A percentile compares a stretch with the other conserved stretches of the same genome.
Evolutionary conservation across 352 stramenopile species (phyloP).

Genomic region (Pythium angustatum): DNA sequence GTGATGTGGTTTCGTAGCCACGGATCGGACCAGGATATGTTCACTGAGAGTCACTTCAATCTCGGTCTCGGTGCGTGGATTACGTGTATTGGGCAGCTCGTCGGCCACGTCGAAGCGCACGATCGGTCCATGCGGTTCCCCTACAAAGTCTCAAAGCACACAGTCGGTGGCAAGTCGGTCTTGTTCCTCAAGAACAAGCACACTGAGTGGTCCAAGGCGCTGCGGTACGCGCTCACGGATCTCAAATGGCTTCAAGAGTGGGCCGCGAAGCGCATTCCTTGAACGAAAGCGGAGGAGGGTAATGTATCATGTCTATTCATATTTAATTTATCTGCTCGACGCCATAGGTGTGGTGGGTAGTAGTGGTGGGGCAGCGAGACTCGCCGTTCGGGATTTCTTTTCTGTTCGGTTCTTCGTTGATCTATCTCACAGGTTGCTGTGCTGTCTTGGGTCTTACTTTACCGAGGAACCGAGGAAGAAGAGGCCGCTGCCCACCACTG

Average conservation of each 20-base stretch:
- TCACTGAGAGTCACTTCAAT: slow-evolving; percentile 85
- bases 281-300: background rate
- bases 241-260: slow-evolving; percentile 80
- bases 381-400: background rate
- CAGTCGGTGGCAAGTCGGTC: slow-evolving; percentile 67
- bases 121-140: slow-evolving; percentile 69
- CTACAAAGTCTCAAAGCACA: slow-evolving; percentile 81
- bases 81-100: slow-evolving; percentile 71
- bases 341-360: no score
- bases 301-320: slow-evolving; percentile 19
- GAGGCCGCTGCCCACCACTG: background rate
- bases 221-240: slow-evolving; percentile 44
- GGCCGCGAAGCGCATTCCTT: slow-evolving; percentile 38
- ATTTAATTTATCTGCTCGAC: slow-evolving; percentile 17
- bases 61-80: slow-evolving; percentile 81
- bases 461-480: slow-evolving; percentile 11
- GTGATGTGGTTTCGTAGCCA: no score
- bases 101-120: slow-evolving; percentile 49
- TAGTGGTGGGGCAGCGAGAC: background rate
- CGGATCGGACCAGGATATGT: slow-evolving; percentile 83
- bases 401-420: slow-evolving; percentile 6
- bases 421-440: slow-evolving; percentile 12
- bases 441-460: slow-evolving; percentile 1
- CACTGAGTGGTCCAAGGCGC: slow-evolving; percentile 77
- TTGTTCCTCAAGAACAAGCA: slow-evolving; percentile 83